Percentiles rank a stretch among this genome's conserved stretches.
Conservation (phyloP, 352 stramenopile genomes). For the Plasmopara halstedii region DNA sequence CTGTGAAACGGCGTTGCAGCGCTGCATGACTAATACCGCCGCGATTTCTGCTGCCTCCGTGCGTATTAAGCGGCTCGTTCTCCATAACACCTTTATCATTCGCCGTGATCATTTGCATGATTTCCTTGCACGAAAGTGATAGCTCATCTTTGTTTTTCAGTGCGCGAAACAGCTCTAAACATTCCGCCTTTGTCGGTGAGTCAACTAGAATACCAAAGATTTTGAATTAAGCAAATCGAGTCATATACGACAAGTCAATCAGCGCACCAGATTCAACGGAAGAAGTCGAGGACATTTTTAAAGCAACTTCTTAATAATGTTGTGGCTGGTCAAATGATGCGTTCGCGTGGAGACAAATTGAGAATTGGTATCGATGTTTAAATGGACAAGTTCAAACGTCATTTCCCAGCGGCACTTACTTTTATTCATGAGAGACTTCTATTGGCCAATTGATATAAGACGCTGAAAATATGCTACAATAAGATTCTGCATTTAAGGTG, state of each 20-base stretch:
- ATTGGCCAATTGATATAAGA: conserved; percentile 13
- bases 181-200: conserved; percentile 40
- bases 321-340: background rate
- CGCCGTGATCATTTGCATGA: conserved; percentile 61
- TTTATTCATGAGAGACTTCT: background rate
- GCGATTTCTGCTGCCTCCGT: conserved; percentile 46
- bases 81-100: conserved; percentile 59
- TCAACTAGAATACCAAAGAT: conserved; percentile 13
- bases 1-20: conserved; percentile 71
- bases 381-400: conserved; percentile 14
- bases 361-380: conserved; percentile 15
- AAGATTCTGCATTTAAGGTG: too few relatives aligned
- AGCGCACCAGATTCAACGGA: conserved; percentile 33
- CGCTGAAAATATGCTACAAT: too few relatives aligned
- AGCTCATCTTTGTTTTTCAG: conserved; percentile 82
- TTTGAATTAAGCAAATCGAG: background rate
- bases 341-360: conserved; percentile 18
- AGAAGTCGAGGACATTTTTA: conserved; percentile 27
- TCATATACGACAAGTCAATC: background rate
- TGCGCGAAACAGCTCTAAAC: conserved; percentile 58
- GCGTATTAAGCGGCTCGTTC: conserved; percentile 59
- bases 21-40: conserved; percentile 67
- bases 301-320: background rate
- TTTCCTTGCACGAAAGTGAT: conserved; percentile 57
- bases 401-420: conserved; percentile 1